Evolutionary conservation across 306 rosid genomes (phyloP).

Genomic region (Morella rubra): DNA sequence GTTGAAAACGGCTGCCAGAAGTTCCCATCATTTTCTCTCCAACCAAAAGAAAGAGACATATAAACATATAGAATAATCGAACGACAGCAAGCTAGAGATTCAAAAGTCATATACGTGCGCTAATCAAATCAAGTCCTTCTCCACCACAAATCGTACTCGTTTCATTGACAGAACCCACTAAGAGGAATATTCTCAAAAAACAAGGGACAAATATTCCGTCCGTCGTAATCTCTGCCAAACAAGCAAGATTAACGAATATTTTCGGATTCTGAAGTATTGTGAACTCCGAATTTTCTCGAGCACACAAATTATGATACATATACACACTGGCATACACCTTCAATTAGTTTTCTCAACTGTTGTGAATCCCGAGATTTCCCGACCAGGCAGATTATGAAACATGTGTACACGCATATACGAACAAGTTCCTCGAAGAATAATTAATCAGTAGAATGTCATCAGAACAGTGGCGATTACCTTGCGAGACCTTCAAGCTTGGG

Average conservation of each 20-base stretch:
- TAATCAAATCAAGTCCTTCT: slow-evolving; percentile 1
- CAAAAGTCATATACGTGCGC: neutral
- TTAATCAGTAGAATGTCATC: neutral
- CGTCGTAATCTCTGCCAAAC: neutral
- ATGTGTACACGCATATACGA: neutral
- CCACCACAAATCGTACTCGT: neutral
- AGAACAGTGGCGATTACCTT: slow-evolving; percentile 45
- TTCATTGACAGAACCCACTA: neutral
- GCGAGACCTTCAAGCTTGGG: slow-evolving; percentile 86
- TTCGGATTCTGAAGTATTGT: too few relatives aligned
- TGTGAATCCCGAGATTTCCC: neutral
- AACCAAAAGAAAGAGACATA: slow-evolving; percentile 20
- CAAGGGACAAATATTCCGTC: neutral
- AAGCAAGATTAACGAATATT: too few relatives aligned
- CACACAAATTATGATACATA: neutral
- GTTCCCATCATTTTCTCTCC: slow-evolving; percentile 33
- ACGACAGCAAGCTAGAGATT: neutral
- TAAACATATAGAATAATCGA: slow-evolving; percentile 22
- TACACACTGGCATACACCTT: too few relatives aligned
- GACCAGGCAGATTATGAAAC: neutral
- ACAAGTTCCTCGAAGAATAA: neutral
- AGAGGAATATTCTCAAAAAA: neutral
- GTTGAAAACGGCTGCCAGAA: too few relatives aligned
- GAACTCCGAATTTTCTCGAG: neutral
- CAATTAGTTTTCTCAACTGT: neutral